Evolutionary conservation across 208 protist species (phyloP).

Genomic region (Trypanosoma avium): DNA sequence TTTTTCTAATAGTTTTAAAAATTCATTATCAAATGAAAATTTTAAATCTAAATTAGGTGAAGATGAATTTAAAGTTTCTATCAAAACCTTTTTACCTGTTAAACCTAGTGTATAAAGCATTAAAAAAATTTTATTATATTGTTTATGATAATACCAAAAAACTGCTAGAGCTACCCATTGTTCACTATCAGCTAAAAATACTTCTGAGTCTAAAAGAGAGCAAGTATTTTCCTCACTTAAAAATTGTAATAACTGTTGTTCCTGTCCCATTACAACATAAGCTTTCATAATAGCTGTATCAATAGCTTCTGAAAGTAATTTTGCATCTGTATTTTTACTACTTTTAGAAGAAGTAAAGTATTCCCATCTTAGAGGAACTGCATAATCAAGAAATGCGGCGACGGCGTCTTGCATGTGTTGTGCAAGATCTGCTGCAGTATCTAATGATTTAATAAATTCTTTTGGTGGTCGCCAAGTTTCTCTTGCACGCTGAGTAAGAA

Average conservation of each 20-base stretch:
- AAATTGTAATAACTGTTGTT: slow-evolving; percentile 53
- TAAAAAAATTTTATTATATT: slow-evolving; percentile 20
- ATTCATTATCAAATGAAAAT: slow-evolving; percentile 9
- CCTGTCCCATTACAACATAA: slow-evolving; percentile 30
- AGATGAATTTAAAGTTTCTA: slow-evolving; percentile 6
- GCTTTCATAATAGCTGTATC: slow-evolving; percentile 53
- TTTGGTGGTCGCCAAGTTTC: slow-evolving; percentile 21
- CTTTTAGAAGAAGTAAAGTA: slow-evolving; percentile 5
- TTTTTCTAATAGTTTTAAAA: slow-evolving; percentile 8
- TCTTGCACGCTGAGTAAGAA: slow-evolving; percentile 18
- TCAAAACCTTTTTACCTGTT: slow-evolving; percentile 18
- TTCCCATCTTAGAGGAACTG: slow-evolving; percentile 18
- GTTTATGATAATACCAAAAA: slow-evolving; percentile 29
- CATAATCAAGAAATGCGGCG: slow-evolving; percentile 28
- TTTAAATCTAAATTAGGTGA: not conserved
- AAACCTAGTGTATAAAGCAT: slow-evolving; percentile 23
- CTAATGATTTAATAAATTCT: not conserved
- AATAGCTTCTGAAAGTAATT: slow-evolving; percentile 27
- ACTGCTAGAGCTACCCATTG: slow-evolving; percentile 57
- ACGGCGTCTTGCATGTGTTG: slow-evolving; percentile 14
- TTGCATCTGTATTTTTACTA: slow-evolving; percentile 10
- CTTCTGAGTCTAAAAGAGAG: slow-evolving; percentile 26
- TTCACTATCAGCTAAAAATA: slow-evolving; percentile 33
- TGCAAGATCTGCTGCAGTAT: slow-evolving; percentile 9
- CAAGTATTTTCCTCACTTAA: slow-evolving; percentile 42